Base-by-base conservation (phyloP, 495 filamentous ascomycete species). In the Xylaria curta region DNA sequence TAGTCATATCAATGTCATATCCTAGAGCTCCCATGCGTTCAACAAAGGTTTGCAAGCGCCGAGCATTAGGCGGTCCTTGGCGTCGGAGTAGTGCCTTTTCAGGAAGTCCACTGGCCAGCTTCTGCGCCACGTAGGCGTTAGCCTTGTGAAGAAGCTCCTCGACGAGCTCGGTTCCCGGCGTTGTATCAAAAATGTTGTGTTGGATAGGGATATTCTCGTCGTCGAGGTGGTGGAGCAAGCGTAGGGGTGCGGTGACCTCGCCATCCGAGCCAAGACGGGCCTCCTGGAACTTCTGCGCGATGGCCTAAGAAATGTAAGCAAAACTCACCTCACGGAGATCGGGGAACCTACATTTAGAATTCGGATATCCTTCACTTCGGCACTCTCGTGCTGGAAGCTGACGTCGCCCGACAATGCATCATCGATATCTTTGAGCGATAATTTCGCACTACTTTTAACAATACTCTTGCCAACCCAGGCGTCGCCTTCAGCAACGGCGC, bases 141-240 rank as follows among this genome's bases (percentile, higher is more conserved):
- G 93, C 92, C 81, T 94, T 97, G 86, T 97, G 91, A 78, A 92
- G 90, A 19, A 99, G 84, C 83, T 99, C 96, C 81, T 99, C 97
- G 51, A 98, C 93, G 51, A 98, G 87, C 81, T 98, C 97, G 70
- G 94, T 95, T 17, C 95, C 92, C 17, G 91, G 87, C 28, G 92
- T 93, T 26, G 92, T 94, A 78, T 97, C 91, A 78, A 98, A 98
- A 68, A 99, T 93, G 83, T 98, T 99, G 76, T 93, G 89, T 82
- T 96, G 94, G 31, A 98, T 93, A 0, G 95, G 96, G 46, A 98
- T 93, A 79, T 98, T 98, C 85, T 99, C 96, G 74, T 99, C 96
- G 76, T 99, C 97, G n/a, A 98, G 89, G 80, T 96, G 92, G 78
- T 97, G 92, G 49, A 98, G 83, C 44, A 99, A 88, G 54, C 96